A percentile compares a stretch with the other conserved stretches of the same genome.
These are phyloP conservation scores for Malus sieversii DNA, from an alignment of 306 rosid genomes.

Conservation along the genomic window DNA sequence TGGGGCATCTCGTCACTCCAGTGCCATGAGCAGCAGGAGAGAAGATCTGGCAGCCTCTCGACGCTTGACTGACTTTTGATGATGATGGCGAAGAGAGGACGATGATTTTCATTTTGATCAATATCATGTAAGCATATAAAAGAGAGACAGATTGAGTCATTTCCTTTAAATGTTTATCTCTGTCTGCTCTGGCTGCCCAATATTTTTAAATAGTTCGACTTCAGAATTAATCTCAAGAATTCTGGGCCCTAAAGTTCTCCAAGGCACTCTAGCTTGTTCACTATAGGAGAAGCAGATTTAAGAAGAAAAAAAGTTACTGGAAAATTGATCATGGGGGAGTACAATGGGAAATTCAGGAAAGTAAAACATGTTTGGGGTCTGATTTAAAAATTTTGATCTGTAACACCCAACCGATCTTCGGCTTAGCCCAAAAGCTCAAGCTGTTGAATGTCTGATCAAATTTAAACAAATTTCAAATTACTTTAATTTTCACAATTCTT, in stretches of 20 bases:
- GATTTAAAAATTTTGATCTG: too few species aligned
- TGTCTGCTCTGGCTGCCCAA: not conserved
- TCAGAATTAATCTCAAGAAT: not conserved
- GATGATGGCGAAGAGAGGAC: conserved; percentile 18
- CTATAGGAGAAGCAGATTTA: not conserved
- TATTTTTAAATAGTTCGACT: not conserved
- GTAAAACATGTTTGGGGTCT: too few species aligned
- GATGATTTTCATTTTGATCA: conserved; percentile 14
- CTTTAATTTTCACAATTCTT: not conserved
- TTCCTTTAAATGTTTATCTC: not conserved
- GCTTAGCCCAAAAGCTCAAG: not conserved
- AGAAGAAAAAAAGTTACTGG: not conserved
- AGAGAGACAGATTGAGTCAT: not conserved
- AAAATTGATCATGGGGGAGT: not conserved
- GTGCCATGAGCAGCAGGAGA: conserved; percentile 9
- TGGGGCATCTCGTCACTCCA: conserved; percentile 28
- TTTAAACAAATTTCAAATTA: not conserved
- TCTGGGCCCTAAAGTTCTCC: not conserved
- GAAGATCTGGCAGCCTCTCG: conserved; percentile 46
- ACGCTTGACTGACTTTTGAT: conserved; percentile 18
- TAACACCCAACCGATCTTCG: not conserved
- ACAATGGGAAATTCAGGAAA: too few species aligned
- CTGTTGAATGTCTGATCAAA: not conserved
- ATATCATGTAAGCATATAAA: not conserved
- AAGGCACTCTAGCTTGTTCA: not conserved